Evolutionary conservation across 176 grass and related monocot genomes (phyloP).

Genomic region (Tillandsia fasciculata): DNA sequence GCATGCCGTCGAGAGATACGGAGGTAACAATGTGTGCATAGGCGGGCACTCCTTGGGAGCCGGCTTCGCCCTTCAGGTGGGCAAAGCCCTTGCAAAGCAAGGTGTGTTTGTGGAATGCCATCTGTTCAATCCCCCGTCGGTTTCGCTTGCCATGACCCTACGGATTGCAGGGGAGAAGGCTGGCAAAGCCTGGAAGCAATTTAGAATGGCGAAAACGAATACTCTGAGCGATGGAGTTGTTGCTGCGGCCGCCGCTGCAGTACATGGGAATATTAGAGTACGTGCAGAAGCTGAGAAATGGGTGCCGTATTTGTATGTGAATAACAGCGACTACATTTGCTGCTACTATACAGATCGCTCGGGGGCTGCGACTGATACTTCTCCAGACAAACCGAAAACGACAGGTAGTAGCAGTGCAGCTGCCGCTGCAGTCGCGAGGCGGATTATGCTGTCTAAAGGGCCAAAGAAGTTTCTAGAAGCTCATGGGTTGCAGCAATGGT

Average conservation of each 20-base stretch:
- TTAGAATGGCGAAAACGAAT: background rate
- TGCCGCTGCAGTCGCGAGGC: conserved; percentile 31
- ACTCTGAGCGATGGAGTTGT: background rate
- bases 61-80: conserved; percentile 73
- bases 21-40: conserved; percentile 36
- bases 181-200: background rate
- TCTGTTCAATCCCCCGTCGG: conserved; percentile 83
- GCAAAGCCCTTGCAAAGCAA: conserved; percentile 77
- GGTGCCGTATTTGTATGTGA: conserved; percentile 80
- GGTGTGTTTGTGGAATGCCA: conserved; percentile 86
- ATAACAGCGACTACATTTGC: conserved; percentile 87
- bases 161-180: conserved; percentile 49
- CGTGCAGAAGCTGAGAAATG: conserved; percentile 25
- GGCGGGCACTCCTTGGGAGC: conserved; percentile 80
- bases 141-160: conserved; percentile 71
- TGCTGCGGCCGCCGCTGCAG: background rate
- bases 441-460: conserved; percentile 62
- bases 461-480: conserved; percentile 75
- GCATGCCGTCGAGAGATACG: conserved; percentile 22
- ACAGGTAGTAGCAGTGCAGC: conserved; percentile 26
- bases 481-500: conserved; percentile 83
- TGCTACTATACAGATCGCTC: conserved; percentile 52
- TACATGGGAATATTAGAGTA: background rate
- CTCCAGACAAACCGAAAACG: background rate
- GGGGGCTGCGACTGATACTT: background rate